Evolutionary conservation across 2,329 filamentous ascomycete genomes (phyloP).

Genomic region (Penicillium vulpinum): DNA sequence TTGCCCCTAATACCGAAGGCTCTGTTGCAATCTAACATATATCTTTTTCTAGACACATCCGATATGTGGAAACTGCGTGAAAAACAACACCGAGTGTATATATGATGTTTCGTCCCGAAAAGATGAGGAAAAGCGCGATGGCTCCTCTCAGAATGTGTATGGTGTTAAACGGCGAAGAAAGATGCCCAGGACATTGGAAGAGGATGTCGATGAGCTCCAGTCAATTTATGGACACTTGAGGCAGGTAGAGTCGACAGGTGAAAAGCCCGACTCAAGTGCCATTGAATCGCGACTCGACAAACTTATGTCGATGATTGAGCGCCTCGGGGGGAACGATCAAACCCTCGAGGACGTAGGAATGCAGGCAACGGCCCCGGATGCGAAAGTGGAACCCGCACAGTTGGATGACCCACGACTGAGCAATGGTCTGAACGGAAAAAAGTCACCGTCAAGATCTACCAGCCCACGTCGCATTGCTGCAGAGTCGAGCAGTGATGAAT

Average conservation of each 20-base stretch:
- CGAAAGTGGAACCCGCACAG: slow-evolving; percentile 16
- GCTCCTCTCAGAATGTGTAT: slow-evolving; percentile 21
- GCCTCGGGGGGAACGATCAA: slow-evolving; percentile 38
- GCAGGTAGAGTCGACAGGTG: slow-evolving; percentile 25
- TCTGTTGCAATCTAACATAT: neutral
- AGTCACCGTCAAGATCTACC: slow-evolving; percentile 23
- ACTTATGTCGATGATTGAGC: slow-evolving; percentile 48
- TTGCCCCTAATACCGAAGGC: too few relatives aligned
- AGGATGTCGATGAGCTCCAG: slow-evolving; percentile 36
- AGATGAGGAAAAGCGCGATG: slow-evolving; percentile 16
- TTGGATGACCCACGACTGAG: slow-evolving; percentile 21
- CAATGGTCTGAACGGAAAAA: slow-evolving; percentile 16
- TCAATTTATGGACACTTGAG: slow-evolving; percentile 33
- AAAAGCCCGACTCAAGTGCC: slow-evolving; percentile 35
- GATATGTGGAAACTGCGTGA: slow-evolving; percentile 47
- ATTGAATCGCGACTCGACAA: slow-evolving; percentile 48
- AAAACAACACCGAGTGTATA: slow-evolving; percentile 45
- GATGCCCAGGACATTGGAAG: slow-evolving; percentile 28
- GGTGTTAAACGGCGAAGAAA: slow-evolving; percentile 41
- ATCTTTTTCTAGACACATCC: slow-evolving; percentile 42
- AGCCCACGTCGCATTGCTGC: slow-evolving; percentile 35
- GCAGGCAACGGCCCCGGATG: slow-evolving; percentile 19
- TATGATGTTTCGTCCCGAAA: slow-evolving; percentile 41
- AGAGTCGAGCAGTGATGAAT: slow-evolving; percentile 43
- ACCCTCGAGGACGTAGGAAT: slow-evolving; percentile 28